phyloP scores from a whole-genome alignment of 768 basidiomycete genomes.

The Boletus coccyginus region DNA sequence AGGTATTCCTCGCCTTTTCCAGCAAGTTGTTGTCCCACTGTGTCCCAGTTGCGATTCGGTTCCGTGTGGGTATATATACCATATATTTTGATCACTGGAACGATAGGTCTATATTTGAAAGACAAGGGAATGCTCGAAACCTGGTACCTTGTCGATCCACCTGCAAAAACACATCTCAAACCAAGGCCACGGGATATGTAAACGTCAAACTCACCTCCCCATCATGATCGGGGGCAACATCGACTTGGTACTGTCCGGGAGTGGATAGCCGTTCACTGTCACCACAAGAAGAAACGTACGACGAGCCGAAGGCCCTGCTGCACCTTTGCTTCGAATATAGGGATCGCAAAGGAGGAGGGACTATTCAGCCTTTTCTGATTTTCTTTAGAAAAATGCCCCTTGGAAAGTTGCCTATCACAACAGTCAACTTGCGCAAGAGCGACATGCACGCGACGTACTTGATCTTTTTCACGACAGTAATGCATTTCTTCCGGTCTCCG shows the following conservation, averaged over 20 bases:
- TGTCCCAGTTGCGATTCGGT: too few relatives aligned
- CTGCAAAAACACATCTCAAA: conserved; percentile 24
- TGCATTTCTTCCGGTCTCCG: conserved; percentile 45
- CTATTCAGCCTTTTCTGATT: conserved; percentile 62
- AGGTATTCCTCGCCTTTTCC: too few relatives aligned
- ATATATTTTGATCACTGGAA: conserved; percentile 45
- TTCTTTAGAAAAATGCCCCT: conserved; percentile 64
- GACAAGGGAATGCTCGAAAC: neutral
- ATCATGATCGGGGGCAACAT: conserved; percentile 41
- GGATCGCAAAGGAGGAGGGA: conserved; percentile 37
- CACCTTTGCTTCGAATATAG: conserved; percentile 71
- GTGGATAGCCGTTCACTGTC: neutral
- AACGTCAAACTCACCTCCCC: conserved; percentile 21
- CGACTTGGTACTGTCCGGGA: conserved; percentile 44
- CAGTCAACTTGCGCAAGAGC: neutral
- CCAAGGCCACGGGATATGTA: neutral
- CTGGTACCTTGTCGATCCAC: conserved; percentile 39
- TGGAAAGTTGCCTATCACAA: conserved; percentile 40
- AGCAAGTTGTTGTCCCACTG: too few relatives aligned
- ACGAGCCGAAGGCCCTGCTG: conserved; percentile 48
- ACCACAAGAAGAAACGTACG: conserved; percentile 30
- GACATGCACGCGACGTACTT: conserved; percentile 38
- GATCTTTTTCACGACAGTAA: conserved; percentile 65
- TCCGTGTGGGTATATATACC: conserved; percentile 35
- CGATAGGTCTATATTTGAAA: neutral